Base-by-base conservation (phyloP, 441 rosid species). In the Erodium trifolium region DNA sequence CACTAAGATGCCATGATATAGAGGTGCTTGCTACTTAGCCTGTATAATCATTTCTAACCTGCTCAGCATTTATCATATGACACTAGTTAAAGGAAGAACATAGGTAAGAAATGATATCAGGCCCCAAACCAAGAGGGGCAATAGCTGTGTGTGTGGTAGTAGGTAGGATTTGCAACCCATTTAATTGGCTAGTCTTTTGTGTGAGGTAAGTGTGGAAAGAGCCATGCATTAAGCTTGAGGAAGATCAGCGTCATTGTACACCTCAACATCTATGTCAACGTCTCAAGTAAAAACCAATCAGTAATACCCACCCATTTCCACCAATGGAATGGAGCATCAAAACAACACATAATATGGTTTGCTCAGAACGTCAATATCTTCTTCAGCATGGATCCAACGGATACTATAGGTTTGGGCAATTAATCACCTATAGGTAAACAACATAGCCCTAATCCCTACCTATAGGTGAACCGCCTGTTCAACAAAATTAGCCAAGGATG, bases 1-100 rank as follows among this genome's bases (percentile, higher is more conserved):
- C 41, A 68, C 70, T 65, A 37, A 31, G 75, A 69, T 71, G 69
- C 75, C 76, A 62, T 71, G 70, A 71, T 37, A 78, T 71, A 70
- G 63, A 17, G 63, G 29, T 57, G 63, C 29, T 57, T 18, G 63
- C 63, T 57, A 7, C 63, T 17, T 57, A 57, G 63, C 63, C 18
- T 5, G 63, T 57, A 18, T 57, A 57, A 3, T 57, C 23, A n/a
- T n/a, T n/a, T n/a, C n/a, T n/a, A n/a, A 43, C 8, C 19, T 0
- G 3, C 8, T 14, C 0, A 14, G 49, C 5, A 34, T 34, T 0
- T 34, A 34, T 34, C 5, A 34, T 34, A 34, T 34, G 37, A 3
- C 3, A 34, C 37, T 34, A 34, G 2, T 34, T 34, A 34, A 53
- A 14, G 23, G 62, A 55, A 16, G 9, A 14, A 18, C 23, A 51